These are phyloP conservation scores for Halocafeteria seosinensis DNA, from an alignment of 108 stramenopile genomes.

Conservation along the genomic window DNA sequence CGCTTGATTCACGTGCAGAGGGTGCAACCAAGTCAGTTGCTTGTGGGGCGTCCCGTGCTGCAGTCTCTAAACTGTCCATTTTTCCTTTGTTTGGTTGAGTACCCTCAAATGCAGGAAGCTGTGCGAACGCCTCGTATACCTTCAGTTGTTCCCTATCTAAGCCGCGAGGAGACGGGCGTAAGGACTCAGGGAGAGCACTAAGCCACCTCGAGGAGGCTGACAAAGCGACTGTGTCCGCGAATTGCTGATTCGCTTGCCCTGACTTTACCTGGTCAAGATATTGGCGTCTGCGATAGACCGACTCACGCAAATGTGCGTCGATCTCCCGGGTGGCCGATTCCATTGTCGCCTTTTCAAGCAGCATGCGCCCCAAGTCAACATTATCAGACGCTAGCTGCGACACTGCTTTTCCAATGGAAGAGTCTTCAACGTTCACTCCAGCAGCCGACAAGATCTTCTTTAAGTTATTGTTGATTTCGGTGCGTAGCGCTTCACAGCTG, in stretches of 20 bases:
- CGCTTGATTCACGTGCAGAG: too few species aligned
- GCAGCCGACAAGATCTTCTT: not conserved
- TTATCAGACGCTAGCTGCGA: not conserved
- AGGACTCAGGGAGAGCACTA: slow-evolving; percentile 63
- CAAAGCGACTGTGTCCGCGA: slow-evolving; percentile 75
- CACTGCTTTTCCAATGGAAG: not conserved
- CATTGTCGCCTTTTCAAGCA: slow-evolving; percentile 96
- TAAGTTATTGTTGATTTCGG: slow-evolving; percentile 37
- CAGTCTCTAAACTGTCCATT: too few species aligned
- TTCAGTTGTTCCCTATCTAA: slow-evolving; percentile 55
- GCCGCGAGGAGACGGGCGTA: slow-evolving; percentile 60
- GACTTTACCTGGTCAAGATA: not conserved
- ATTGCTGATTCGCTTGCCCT: not conserved
- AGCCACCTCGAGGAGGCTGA: slow-evolving; percentile 57
- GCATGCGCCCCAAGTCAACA: not conserved
- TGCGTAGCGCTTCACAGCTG: slow-evolving; percentile 63
- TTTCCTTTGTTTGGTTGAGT: too few species aligned
- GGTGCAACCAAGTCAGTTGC: too few species aligned
- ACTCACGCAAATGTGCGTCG: slow-evolving; percentile 58
- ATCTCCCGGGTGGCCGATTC: slow-evolving; percentile 90
- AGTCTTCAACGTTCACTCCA: slow-evolving; percentile 3
- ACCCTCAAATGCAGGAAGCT: too few species aligned
- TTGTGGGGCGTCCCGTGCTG: too few species aligned
- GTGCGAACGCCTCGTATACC: slow-evolving; percentile 94
- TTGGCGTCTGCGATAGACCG: slow-evolving; percentile 13